Percentiles rank a stretch among this genome's conserved stretches.
These are phyloP conservation scores for Candida tetrigidarum DNA, from an alignment of 1,139 yeast genomes.

Conservation along the genomic window DNA sequence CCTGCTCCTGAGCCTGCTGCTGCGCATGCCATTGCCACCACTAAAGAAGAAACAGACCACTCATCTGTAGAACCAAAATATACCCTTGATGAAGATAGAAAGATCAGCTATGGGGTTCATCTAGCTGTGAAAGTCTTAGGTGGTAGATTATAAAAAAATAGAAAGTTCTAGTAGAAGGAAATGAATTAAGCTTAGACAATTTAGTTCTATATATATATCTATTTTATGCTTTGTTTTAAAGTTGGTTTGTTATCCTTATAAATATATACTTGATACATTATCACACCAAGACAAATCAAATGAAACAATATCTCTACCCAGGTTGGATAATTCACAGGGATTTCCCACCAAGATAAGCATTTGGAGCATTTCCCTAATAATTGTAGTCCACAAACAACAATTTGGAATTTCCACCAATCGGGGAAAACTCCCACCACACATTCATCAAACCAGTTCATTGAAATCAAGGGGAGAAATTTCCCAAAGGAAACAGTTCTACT, in stretches of 20 bases:
- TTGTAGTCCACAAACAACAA: background rate
- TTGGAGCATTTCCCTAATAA: background rate
- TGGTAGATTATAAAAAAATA: slow-evolving; percentile 54
- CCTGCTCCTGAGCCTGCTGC: no score
- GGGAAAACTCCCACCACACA: slow-evolving; percentile 22
- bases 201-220: background rate
- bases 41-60: no score
- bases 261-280: slow-evolving; percentile 17
- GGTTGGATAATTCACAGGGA: slow-evolving; percentile 30
- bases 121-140: slow-evolving; percentile 69
- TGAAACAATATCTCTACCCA: slow-evolving; percentile 21
- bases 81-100: slow-evolving; percentile 56
- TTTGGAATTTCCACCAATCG: slow-evolving; percentile 14
- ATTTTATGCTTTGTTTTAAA: slow-evolving; percentile 3
- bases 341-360: slow-evolving; percentile 24
- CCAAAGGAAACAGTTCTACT: slow-evolving; percentile 20
- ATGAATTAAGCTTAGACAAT: no score
- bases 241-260: slow-evolving; percentile 16
- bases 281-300: slow-evolving; percentile 12
- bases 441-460: slow-evolving; percentile 30
- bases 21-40: no score
- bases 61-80: slow-evolving; percentile 31
- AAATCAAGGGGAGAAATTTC: slow-evolving; percentile 31
- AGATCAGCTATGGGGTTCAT: slow-evolving; percentile 61
- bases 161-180: no score